Evolutionary conservation across 2,329 filamentous ascomycete species (phyloP), one percentile per base, ranked within the genome.

Genomic region (Nannizzia gypsea): DNA sequence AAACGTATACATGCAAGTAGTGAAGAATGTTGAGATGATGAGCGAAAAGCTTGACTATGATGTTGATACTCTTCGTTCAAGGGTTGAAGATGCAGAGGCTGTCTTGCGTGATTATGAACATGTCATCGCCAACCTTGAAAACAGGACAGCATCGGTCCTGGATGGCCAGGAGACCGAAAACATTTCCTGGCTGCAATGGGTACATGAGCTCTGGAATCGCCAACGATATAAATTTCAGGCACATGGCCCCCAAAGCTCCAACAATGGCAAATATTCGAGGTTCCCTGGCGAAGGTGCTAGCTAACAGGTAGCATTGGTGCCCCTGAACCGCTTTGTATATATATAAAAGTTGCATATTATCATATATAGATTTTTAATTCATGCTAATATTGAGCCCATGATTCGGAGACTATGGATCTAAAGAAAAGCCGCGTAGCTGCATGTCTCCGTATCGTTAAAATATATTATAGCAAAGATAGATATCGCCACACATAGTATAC

Each of bases 11-110:
- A 82, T 81, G 3, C 89, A 93, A 68, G 81, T 81, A 15, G 78
- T 90, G 62, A 87, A 87, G 70, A 88, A 93, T 64, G 79, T 96
- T 13, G 90, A 95, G 70, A 82, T 87, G 22, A 77, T 95, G 42
- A 84, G 87, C 2, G 89, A 90, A 20, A 91, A 91, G 72, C 78
- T 97, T 59, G 91, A 97, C 68, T 97, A 97, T 72, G 92, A 96
- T 76, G 86, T 96, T 63, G 83, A 87, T 62, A 84, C 85, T 15
- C 77, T 97, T n/a, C 80, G 84, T 56, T 84, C 85, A 55, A 90
- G 90, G 67, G 86, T 96, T 8, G 81, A 88, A 66, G 92, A 97
- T 68, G 88, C 96, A 6, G 90, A 96, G 68, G 87, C 90, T 63
- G 88, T 88, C 0, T 83, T 95, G 0, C 76, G 75, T 9, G 87